Percentiles rank a stretch among this genome's conserved stretches.
Evolutionary conservation across 2,329 filamentous ascomycete genomes (phyloP).

Genomic region (Beauveria rudraprayagi): DNA sequence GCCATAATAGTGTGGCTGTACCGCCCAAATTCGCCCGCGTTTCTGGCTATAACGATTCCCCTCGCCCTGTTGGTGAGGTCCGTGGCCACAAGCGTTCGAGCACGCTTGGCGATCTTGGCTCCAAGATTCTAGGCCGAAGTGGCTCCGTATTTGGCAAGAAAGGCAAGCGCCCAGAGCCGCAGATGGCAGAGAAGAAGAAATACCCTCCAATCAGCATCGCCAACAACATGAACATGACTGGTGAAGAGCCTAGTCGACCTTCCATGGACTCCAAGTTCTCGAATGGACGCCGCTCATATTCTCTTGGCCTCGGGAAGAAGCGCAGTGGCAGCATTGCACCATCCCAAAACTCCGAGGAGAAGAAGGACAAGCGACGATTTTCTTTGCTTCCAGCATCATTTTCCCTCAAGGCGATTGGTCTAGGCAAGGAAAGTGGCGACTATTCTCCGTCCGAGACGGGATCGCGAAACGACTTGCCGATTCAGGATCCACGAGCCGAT

Average conservation of each 20-base stretch:
- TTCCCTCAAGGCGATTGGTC: slow-evolving; percentile 56
- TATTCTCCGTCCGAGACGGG: slow-evolving; percentile 36
- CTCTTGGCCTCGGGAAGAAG: slow-evolving; percentile 62
- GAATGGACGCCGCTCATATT: slow-evolving; percentile 54
- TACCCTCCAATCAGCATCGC: slow-evolving; percentile 93
- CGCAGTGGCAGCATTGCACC: slow-evolving; percentile 56
- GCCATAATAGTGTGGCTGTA: slow-evolving; percentile 53
- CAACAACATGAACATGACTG: slow-evolving; percentile 57
- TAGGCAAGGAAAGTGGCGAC: slow-evolving; percentile 46
- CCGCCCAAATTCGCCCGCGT: slow-evolving; percentile 51
- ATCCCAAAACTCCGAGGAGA: slow-evolving; percentile 49
- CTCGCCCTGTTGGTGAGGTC: slow-evolving; percentile 32
- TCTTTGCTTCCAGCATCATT: slow-evolving; percentile 60
- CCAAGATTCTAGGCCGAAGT: slow-evolving; percentile 76
- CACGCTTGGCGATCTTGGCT: slow-evolving; percentile 73
- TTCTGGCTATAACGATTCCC: slow-evolving; percentile 49
- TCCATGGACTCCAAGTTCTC: slow-evolving; percentile 63
- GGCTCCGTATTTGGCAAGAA: slow-evolving; percentile 70
- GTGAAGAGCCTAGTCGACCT: slow-evolving; percentile 45
- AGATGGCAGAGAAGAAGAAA: slow-evolving; percentile 59
- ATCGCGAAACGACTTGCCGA: slow-evolving; percentile 46
- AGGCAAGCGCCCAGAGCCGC: slow-evolving; percentile 36
- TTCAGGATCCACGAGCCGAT: slow-evolving; percentile 35
- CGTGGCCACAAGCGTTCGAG: slow-evolving; percentile 61
- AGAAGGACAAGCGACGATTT: slow-evolving; percentile 55